These are phyloP conservation scores for Macroventuria anomochaeta DNA, from an alignment of 2,329 filamentous ascomycete genomes.

Conservation along the genomic window DNA sequence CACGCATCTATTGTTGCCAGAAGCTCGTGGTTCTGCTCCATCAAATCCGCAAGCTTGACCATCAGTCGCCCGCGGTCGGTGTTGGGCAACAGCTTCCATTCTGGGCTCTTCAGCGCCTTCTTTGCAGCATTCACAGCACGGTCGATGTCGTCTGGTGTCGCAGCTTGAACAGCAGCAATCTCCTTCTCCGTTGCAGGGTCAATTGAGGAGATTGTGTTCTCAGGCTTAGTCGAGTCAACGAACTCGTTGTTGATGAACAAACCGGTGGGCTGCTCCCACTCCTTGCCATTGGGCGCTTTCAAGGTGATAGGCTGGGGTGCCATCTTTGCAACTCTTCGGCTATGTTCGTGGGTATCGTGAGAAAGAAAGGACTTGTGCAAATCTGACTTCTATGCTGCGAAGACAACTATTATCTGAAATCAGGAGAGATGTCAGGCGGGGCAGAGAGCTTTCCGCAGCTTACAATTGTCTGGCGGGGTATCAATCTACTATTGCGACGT, in stretches of 20 bases:
- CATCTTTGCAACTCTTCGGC: background rate
- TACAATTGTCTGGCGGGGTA: background rate
- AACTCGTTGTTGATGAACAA: conserved; percentile 57
- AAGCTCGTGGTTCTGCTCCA: conserved; percentile 26
- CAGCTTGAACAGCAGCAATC: conserved; percentile 43
- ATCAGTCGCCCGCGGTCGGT: conserved; percentile 32
- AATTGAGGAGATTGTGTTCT: conserved; percentile 20
- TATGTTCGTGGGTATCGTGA: background rate
- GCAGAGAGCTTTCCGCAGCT: conserved; percentile 10
- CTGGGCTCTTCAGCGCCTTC: conserved; percentile 27
- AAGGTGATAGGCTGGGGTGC: conserved; percentile 32
- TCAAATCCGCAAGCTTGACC: conserved; percentile 34
- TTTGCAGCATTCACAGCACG: conserved; percentile 44
- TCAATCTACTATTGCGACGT: background rate
- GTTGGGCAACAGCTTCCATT: conserved; percentile 28
- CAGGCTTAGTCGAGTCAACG: conserved; percentile 38
- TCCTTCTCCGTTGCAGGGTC: conserved; percentile 34
- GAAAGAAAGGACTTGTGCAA: background rate
- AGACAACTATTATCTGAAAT: background rate
- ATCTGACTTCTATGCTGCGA: background rate
- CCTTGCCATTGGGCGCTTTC: conserved; percentile 49
- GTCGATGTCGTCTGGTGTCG: conserved; percentile 43
- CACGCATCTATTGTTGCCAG: conserved; percentile 57
- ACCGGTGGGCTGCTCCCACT: conserved; percentile 49
- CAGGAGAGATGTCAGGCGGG: background rate